Base-by-base conservation (phyloP, 2,329 filamentous ascomycete genomes). In the Trichoderma oligosporum region DNA sequence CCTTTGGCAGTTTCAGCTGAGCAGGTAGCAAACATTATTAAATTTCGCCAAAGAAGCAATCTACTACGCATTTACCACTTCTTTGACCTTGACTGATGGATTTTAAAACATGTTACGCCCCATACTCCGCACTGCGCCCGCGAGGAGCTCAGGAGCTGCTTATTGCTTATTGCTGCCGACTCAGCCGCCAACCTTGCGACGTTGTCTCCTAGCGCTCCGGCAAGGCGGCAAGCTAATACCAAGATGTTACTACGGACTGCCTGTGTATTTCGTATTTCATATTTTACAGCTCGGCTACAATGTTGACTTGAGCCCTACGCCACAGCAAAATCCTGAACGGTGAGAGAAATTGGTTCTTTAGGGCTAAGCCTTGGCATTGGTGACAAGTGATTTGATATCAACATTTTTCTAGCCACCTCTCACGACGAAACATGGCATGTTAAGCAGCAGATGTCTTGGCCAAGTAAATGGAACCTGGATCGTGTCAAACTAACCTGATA, bases 1-100 rank as follows among this genome's bases (percentile, higher is more conserved):
- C 36, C 48, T 41, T 31, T 35, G 16, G 24, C 49, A 16, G 52
- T 55, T 55, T 46, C 52, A 46, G 52, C 52, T 38, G 41, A 12
- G 20, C 52, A 31, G 16, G 41, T 31, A 39, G 24, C 14, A 25
- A 39, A 31, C 52, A 22, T 38, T 22, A 55, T 55, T 55, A 44
- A 27, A 55, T 38, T 36, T 36, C 29, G 22, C 22, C 20, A 36
- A 7, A 35, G 38, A 24, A 24, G 39, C 39, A 54, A 16, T n/a
- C 7, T 29, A 41, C 41, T 12, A 55, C 39, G 52, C 52, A 36
- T 55, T 55, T 25, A n/a, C n/a, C n/a, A n/a, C 31, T 14, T 16
- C 36, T 46, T 31, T 9, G n/a, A 38, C 20, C n/a, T 38, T 27
- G n/a, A 24, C 11, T 29, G 42, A 36, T 29, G 22, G 39, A 25